Evolutionary conservation across 176 grass and related monocot genomes (phyloP).

Genomic region (Areca catechu): DNA sequence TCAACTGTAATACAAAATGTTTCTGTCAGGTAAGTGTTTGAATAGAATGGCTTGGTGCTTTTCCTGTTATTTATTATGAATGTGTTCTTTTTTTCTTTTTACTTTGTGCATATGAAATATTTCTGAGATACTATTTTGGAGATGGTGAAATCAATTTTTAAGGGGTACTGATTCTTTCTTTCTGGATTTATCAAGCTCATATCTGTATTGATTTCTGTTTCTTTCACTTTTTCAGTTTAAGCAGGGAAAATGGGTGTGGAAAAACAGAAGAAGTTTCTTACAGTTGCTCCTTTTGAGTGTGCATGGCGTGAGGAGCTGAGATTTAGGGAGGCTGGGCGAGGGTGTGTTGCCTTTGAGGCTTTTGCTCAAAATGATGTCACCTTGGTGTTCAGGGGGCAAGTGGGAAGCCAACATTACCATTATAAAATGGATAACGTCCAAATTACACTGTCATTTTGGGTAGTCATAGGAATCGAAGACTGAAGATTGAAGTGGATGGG

Average conservation of each 20-base stretch:
- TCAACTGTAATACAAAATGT: no score
- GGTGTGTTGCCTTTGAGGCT: constrained; percentile 78
- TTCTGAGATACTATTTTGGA: no score
- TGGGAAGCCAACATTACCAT: constrained; percentile 75
- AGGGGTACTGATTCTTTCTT: neutral
- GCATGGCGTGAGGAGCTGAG: constrained; percentile 68
- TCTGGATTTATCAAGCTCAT: neutral
- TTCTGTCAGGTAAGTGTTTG: no score
- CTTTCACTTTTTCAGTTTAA: constrained; percentile 13
- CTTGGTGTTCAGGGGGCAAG: constrained; percentile 71
- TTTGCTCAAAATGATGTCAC: constrained; percentile 92
- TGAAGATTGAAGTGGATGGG: constrained; percentile 91
- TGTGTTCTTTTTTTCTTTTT: no score
- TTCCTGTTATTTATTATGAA: no score
- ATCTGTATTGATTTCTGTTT: neutral
- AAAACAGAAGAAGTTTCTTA: constrained; percentile 63
- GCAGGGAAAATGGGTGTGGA: constrained; percentile 31
- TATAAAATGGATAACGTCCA: constrained; percentile 73
- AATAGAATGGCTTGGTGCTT: no score
- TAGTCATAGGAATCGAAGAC: constrained; percentile 79
- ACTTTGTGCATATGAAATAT: no score
- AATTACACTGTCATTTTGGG: constrained; percentile 87
- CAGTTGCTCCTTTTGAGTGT: constrained; percentile 81
- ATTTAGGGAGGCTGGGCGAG: constrained; percentile 64
- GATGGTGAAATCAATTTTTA: neutral